Evolutionary conservation across 306 rosid genomes (phyloP).

Genomic region (Styphnolobium japonicum): DNA sequence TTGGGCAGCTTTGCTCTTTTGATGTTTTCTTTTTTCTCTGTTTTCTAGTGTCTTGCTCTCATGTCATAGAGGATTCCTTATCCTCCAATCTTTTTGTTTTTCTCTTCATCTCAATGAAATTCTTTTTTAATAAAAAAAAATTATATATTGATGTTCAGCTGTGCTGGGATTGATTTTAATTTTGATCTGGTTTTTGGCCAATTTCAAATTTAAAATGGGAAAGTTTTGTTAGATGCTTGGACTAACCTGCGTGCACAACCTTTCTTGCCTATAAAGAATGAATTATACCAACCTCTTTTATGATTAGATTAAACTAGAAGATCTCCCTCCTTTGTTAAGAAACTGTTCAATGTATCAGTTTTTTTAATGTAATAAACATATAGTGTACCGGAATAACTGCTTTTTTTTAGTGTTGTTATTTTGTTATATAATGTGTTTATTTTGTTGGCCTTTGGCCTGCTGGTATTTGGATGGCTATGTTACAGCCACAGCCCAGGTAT

Average conservation of each 20-base stretch:
- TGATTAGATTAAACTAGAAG: background rate
- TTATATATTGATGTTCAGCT: background rate
- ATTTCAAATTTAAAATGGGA: background rate
- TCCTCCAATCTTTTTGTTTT: no score
- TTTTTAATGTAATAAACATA: background rate
- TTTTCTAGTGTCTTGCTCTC: no score
- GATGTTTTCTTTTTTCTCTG: no score
- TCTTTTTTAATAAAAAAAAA: no score
- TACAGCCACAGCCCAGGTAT: background rate
- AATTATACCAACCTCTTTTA: background rate
- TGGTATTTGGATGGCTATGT: background rate
- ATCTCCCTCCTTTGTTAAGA: background rate
- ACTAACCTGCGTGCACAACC: no score
- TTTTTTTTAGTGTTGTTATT: background rate
- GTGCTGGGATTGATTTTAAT: background rate
- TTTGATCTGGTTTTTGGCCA: background rate
- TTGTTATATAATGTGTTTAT: background rate
- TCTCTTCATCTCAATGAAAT: no score
- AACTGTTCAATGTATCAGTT: background rate
- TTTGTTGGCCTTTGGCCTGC: background rate
- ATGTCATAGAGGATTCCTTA: no score
- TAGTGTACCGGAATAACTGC: background rate
- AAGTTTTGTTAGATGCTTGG: background rate
- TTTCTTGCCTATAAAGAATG: background rate
- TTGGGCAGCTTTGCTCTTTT: no score